Conservation (phyloP, 768 basidiomycete genomes). For the Pholiota microspora region DNA sequence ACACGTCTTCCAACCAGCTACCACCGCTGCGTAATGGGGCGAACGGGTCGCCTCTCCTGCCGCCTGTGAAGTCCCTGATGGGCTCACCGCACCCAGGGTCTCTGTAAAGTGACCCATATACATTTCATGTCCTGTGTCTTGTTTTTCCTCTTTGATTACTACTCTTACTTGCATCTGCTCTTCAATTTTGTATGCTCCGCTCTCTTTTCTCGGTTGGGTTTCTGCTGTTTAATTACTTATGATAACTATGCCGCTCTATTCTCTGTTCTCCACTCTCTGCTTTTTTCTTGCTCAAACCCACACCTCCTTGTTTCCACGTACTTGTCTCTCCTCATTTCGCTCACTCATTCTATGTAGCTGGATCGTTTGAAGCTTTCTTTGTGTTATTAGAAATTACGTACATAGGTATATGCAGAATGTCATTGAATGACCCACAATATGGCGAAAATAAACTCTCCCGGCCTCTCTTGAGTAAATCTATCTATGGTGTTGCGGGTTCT, state of each 20-base stretch:
- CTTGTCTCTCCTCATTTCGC: not conserved
- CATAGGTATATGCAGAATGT: not conserved
- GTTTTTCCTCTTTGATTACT: not conserved
- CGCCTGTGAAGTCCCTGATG: conserved; percentile 24
- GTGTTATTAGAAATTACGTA: conserved; percentile 4
- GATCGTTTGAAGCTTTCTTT: not conserved
- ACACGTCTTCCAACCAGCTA: conserved; percentile 34
- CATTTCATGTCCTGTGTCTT: too few species aligned
- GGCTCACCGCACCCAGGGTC: conserved; percentile 14
- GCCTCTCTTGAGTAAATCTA: not conserved
- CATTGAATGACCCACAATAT: not conserved
- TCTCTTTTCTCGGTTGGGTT: too few species aligned
- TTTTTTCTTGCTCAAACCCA: not conserved
- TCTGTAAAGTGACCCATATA: not conserved
- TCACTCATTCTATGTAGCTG: conserved; percentile 5
- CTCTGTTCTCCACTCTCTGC: not conserved
- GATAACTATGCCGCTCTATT: not conserved
- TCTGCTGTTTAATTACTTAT: not conserved
- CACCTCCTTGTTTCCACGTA: not conserved
- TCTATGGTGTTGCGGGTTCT: too few species aligned
- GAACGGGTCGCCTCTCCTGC: conserved; percentile 21
- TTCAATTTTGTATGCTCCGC: not conserved
- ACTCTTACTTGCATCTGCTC: conserved; percentile 1
- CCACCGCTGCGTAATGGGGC: conserved; percentile 26
- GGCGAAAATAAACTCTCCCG: not conserved